Conservation (phyloP, 371 early-diverging fungal genomes). For the Smittium culicis region DNA sequence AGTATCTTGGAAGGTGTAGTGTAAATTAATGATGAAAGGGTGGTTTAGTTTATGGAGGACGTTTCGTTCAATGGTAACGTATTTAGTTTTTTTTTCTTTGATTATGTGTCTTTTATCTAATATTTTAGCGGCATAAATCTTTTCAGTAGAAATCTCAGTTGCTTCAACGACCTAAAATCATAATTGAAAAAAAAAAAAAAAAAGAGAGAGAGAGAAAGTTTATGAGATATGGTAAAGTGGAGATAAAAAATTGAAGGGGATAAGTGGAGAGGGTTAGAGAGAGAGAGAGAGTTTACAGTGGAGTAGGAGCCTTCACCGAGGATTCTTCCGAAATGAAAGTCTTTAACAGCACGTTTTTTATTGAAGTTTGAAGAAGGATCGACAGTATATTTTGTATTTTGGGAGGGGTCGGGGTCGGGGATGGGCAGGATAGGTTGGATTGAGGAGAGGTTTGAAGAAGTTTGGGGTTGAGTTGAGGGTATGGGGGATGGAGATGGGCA, state of each 20-base stretch:
- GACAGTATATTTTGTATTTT: not conserved
- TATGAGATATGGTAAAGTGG: constrained; percentile 26
- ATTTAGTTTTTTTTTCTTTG: constrained; percentile 84
- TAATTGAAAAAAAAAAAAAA: too few relatives aligned
- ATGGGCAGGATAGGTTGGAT: not conserved
- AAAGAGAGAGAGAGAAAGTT: not conserved
- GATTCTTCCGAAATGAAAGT: constrained; percentile 63
- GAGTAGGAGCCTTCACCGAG: constrained; percentile 95
- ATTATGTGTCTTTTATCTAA: constrained; percentile 87
- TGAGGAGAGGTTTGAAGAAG: not conserved
- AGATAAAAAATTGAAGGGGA: not conserved
- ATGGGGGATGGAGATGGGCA: not conserved
- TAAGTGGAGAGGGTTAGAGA: not conserved
- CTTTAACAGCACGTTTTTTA: too few relatives aligned
- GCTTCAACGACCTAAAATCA: constrained; percentile 50
- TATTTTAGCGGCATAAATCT: constrained; percentile 79
- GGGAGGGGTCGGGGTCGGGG: constrained; percentile 1
- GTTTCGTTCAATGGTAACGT: constrained; percentile 84
- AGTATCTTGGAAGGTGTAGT: constrained; percentile 87
- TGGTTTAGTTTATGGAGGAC: constrained; percentile 70
- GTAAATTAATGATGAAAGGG: constrained; percentile 77
- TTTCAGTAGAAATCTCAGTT: constrained; percentile 44
- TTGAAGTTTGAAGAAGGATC: not conserved
- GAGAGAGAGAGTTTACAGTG: too few relatives aligned
- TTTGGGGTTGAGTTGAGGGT: not conserved